Conservation (phyloP, 805 yeast genomes). For the Candida ipomoeae region DNA sequence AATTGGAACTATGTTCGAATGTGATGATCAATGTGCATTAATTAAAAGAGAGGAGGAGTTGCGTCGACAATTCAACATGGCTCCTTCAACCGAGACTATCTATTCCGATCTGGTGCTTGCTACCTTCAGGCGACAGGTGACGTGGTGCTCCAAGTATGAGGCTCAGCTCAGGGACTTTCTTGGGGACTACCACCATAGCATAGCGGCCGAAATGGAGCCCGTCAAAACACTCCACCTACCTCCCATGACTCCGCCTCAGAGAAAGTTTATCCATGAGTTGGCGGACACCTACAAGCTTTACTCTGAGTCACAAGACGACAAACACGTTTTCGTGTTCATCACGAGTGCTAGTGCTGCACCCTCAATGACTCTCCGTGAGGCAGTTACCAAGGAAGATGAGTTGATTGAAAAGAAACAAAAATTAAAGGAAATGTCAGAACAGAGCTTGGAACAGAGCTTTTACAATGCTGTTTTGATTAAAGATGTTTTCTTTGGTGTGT, state of each 20-base stretch:
- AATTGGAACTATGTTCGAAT: conserved; percentile 43
- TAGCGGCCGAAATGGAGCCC: conserved; percentile 18
- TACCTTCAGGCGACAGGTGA: conserved; percentile 50
- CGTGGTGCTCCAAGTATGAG: conserved; percentile 71
- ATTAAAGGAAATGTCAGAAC: conserved; percentile 21
- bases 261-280: conserved; percentile 67
- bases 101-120: conserved; percentile 46
- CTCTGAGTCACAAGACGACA: conserved; percentile 75
- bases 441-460: conserved; percentile 25
- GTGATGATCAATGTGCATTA: conserved; percentile 68
- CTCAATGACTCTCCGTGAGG: conserved; percentile 42
- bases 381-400: conserved; percentile 23
- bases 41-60: conserved; percentile 57
- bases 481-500: conserved; percentile 52
- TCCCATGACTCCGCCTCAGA: conserved; percentile 67
- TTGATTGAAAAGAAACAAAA: conserved; percentile 20
- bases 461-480: conserved; percentile 54
- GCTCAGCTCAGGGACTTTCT: conserved; percentile 47
- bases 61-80: conserved; percentile 54
- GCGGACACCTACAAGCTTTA: conserved; percentile 56
- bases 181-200: conserved; percentile 24
- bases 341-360: conserved; percentile 39
- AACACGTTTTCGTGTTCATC: conserved; percentile 64
- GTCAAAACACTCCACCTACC: conserved; percentile 55
- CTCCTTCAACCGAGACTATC: conserved; percentile 10